Evolutionary conservation across 495 filamentous ascomycete species (phyloP).

Genomic region (Trypethelium eluteriae): DNA sequence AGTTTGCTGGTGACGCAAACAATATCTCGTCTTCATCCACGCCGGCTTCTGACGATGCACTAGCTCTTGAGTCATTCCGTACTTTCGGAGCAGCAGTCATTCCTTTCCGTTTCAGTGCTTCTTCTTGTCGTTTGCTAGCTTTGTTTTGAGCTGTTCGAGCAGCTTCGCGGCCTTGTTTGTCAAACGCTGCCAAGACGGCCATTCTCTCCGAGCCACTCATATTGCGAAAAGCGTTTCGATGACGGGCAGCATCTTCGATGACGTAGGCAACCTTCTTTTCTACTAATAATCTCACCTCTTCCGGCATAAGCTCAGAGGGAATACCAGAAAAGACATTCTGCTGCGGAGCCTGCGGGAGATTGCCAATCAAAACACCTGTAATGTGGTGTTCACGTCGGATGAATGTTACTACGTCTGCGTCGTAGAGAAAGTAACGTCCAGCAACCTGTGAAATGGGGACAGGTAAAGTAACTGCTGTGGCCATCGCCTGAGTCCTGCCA

Average conservation of each 20-base stretch:
- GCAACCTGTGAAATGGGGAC: conserved; percentile 78
- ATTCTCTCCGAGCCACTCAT: conserved; percentile 49
- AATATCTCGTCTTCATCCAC: conserved; percentile 35
- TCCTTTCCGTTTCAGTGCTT: conserved; percentile 36
- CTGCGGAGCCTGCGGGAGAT: conserved; percentile 80
- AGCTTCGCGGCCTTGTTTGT: conserved; percentile 40
- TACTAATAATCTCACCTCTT: conserved; percentile 78
- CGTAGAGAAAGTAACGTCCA: conserved; percentile 81
- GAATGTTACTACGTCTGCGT: conserved; percentile 69
- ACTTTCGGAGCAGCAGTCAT: conserved; percentile 27
- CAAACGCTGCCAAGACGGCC: conserved; percentile 25
- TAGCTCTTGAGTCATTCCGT: no score
- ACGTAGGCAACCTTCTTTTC: conserved; percentile 72
- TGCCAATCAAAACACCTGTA: conserved; percentile 78
- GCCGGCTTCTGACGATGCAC: background rate
- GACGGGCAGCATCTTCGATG: conserved; percentile 64
- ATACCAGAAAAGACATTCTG: conserved; percentile 92
- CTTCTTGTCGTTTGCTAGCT: conserved; percentile 39
- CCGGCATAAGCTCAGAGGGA: conserved; percentile 80
- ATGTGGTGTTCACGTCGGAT: conserved; percentile 76
- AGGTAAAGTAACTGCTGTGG: conserved; percentile 34
- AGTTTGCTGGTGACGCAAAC: conserved; percentile 35
- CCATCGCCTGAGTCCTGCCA: conserved; percentile 20
- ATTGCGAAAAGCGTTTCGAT: conserved; percentile 49
- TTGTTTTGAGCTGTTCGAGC: conserved; percentile 37